Conservation (phyloP, 2,329 filamentous ascomycete species). For the Fusarium sp. region DNA sequence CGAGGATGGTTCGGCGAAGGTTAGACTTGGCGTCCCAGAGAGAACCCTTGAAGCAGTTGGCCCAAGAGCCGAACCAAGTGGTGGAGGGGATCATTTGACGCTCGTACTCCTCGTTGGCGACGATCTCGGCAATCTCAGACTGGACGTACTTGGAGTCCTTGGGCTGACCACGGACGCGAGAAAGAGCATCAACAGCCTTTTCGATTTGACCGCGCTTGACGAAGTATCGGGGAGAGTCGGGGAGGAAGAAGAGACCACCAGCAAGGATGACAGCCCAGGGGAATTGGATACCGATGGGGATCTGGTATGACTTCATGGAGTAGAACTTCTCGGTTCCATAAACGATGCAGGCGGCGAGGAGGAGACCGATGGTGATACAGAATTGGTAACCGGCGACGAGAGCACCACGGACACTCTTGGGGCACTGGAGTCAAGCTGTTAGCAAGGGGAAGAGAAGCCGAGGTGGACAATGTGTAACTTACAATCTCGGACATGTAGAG, state of each 20-base stretch:
- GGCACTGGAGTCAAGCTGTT: conserved; percentile 23
- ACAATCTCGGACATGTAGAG: conserved; percentile 44
- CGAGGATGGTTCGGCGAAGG: conserved; percentile 67
- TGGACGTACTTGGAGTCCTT: conserved; percentile 40
- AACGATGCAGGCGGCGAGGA: conserved; percentile 36
- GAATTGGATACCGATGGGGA: conserved; percentile 38
- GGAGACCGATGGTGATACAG: conserved; percentile 39
- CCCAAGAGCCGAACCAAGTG: conserved; percentile 33
- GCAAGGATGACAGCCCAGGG: conserved; percentile 38
- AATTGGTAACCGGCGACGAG: conserved; percentile 42
- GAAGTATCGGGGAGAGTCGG: conserved; percentile 38
- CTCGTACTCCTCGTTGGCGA: conserved; percentile 92
- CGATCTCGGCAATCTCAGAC: conserved; percentile 55
- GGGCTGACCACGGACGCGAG: conserved; percentile 34
- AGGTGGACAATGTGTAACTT: conserved; percentile 72
- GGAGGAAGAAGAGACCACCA: conserved; percentile 38
- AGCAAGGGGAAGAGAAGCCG: conserved; percentile 49
- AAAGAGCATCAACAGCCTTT: conserved; percentile 28
- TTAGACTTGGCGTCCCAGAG: conserved; percentile 48
- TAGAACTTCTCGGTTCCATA: conserved; percentile 31
- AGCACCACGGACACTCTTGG: conserved; percentile 36
- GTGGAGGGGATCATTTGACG: conserved; percentile 43
- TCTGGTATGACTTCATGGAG: conserved; percentile 30
- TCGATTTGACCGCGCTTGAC: conserved; percentile 37
- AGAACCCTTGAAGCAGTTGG: conserved; percentile 40